phyloP scores from a whole-genome alignment of 1,284 basidiomycete genomes.

The Violaceomyces palustris region DNA sequence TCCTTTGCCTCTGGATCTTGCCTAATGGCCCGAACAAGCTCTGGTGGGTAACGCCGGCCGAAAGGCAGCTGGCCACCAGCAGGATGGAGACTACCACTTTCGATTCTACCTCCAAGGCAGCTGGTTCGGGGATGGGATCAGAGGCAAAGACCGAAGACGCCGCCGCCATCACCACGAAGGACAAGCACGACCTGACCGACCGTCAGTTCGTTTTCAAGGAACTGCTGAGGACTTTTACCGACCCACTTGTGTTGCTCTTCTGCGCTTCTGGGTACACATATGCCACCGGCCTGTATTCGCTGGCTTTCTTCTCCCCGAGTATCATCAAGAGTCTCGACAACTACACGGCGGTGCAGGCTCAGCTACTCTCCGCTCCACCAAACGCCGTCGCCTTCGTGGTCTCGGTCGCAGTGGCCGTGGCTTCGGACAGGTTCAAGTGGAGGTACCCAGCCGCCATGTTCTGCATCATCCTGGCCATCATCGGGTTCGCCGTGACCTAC shows the following conservation, averaged over 20 bases:
- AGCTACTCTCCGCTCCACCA: slow-evolving; percentile 43
- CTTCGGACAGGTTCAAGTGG: slow-evolving; percentile 35
- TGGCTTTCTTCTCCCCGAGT: slow-evolving; percentile 43
- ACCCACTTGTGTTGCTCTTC: slow-evolving; percentile 26
- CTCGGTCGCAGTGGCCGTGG: slow-evolving; percentile 27
- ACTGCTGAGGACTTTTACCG: slow-evolving; percentile 26
- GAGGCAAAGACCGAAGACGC: slow-evolving; percentile 1
- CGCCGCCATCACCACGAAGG: slow-evolving; percentile 7
- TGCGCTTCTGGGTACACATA: slow-evolving; percentile 31
- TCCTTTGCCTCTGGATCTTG: slow-evolving; percentile 27
- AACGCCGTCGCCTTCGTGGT: slow-evolving; percentile 39
- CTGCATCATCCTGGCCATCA: slow-evolving; percentile 21
- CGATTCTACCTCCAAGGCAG: no score
- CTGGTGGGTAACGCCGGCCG: slow-evolving; percentile 30
- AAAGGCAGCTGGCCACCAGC: slow-evolving; percentile 28
- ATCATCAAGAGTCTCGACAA: slow-evolving; percentile 33
- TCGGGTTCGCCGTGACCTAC: slow-evolving; percentile 35
- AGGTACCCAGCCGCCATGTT: slow-evolving; percentile 22
- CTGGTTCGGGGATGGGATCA: no score
- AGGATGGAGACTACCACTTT: slow-evolving; percentile 9
- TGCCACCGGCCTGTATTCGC: slow-evolving; percentile 33
- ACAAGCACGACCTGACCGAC: slow-evolving; percentile 10
- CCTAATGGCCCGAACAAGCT: slow-evolving; percentile 34
- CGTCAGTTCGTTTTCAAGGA: slow-evolving; percentile 26
- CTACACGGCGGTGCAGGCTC: slow-evolving; percentile 19